phyloP scores from a whole-genome alignment of 495 filamentous ascomycete species.

The Penicillium diatomitis region DNA sequence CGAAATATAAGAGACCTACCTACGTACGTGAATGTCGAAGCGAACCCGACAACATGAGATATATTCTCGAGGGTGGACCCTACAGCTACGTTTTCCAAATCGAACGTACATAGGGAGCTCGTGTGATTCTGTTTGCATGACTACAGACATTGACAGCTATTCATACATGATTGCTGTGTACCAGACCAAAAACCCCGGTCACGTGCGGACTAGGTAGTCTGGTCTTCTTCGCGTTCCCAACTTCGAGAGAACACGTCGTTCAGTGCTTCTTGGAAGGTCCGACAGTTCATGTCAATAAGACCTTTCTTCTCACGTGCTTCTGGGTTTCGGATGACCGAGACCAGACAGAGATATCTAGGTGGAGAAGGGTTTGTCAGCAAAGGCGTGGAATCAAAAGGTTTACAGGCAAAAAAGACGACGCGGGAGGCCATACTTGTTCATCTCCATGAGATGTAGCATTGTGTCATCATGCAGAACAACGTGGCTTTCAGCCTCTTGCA shows the following conservation, averaged over 20 bases:
- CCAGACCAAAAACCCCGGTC: too few species aligned
- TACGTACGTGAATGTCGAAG: too few species aligned
- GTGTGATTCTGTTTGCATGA: too few species aligned
- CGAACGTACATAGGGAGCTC: too few species aligned
- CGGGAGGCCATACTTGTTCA: conserved; percentile 62
- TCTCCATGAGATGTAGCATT: conserved; percentile 79
- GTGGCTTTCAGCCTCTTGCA: conserved; percentile 70
- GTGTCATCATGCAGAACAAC: conserved; percentile 72
- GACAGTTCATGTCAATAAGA: conserved; percentile 53
- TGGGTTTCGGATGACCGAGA: conserved; percentile 64
- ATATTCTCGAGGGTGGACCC: too few species aligned
- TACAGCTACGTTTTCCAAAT: too few species aligned
- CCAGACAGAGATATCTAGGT: conserved; percentile 53
- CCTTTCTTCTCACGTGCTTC: conserved; percentile 47
- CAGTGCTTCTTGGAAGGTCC: conserved; percentile 49
- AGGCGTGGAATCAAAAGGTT: background rate
- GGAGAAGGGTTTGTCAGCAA: background rate
- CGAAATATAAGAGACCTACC: too few species aligned
- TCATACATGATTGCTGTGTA: too few species aligned
- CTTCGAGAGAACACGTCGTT: conserved; percentile 47
- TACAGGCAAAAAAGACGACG: background rate
- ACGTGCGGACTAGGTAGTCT: background rate
- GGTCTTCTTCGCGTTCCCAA: conserved; percentile 31
- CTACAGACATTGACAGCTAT: too few species aligned
- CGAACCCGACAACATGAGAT: too few species aligned